phyloP scores from a whole-genome alignment of 2,329 filamentous ascomycete genomes.

The Nemania abortiva region DNA sequence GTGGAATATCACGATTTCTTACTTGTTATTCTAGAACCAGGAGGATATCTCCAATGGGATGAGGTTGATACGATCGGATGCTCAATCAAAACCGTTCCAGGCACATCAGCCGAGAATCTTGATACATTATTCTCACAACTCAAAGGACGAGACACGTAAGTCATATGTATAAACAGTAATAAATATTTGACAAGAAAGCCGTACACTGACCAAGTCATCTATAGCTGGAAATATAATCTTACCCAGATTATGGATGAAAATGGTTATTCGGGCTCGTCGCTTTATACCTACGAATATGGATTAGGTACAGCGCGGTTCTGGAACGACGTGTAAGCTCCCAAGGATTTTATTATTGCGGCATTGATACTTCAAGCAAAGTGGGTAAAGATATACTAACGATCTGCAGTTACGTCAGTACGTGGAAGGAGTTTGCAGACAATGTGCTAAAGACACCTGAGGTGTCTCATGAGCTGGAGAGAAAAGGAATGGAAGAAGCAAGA shows the following conservation, averaged over 20 bases:
- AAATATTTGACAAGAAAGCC: too few relatives aligned
- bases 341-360: neutral
- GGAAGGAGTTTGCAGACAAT: slow-evolving; percentile 11
- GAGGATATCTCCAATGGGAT: too few relatives aligned
- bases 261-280: slow-evolving; percentile 13
- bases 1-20: too few relatives aligned
- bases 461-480: slow-evolving; percentile 1
- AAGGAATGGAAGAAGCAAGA: slow-evolving; percentile 5
- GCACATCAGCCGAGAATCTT: too few relatives aligned
- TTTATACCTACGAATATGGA: slow-evolving; percentile 32
- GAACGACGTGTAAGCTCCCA: slow-evolving; percentile 35
- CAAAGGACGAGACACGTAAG: too few relatives aligned
- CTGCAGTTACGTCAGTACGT: neutral
- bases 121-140: too few relatives aligned
- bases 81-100: too few relatives aligned
- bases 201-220: too few relatives aligned
- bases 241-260: slow-evolving; percentile 23
- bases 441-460: slow-evolving; percentile 6
- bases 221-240: slow-evolving; percentile 33
- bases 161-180: too few relatives aligned
- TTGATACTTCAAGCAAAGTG: neutral
- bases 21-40: too few relatives aligned
- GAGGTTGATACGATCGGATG: too few relatives aligned
- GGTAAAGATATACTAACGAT: neutral
- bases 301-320: slow-evolving; percentile 31